phyloP scores from a whole-genome alignment of 345 rosid species.

The Euphorbia lathyris region DNA sequence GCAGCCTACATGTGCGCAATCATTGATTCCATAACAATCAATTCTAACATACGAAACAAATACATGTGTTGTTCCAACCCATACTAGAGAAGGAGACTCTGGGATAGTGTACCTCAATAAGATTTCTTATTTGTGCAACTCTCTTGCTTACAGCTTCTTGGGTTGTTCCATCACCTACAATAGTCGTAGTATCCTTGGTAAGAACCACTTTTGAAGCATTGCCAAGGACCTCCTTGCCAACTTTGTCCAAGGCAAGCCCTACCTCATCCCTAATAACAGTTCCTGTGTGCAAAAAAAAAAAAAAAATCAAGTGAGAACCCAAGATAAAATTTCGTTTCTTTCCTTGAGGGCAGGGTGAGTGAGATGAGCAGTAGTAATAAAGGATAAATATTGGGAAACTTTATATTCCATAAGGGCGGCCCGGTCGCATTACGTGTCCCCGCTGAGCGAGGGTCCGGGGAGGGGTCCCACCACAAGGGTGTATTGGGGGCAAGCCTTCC shows the following conservation, averaged over 20 bases:
- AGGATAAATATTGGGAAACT: no score
- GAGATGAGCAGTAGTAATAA: no score
- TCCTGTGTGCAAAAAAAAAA: constrained; percentile 55
- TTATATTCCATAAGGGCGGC: no score
- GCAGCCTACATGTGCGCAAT: constrained; percentile 48
- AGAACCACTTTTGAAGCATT: constrained; percentile 88
- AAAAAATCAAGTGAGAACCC: no score
- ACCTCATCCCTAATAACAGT: constrained; percentile 92
- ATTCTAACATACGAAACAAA: not conserved
- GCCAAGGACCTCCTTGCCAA: constrained; percentile 83
- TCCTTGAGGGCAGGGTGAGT: no score
- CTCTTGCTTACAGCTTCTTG: constrained; percentile 91
- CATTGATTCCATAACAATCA: not conserved
- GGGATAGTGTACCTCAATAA: constrained; percentile 56
- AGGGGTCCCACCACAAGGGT: no score
- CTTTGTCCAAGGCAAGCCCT: constrained; percentile 95
- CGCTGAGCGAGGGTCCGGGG: no score
- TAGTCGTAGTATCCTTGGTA: constrained; percentile 85
- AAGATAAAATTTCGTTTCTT: no score
- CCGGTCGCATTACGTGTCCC: no score
- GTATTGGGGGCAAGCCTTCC: no score
- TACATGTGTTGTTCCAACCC: no score
- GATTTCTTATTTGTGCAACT: constrained; percentile 85
- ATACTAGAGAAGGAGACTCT: not conserved
- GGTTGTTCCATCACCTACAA: constrained; percentile 97